phyloP scores from a whole-genome alignment of 1,139 yeast species.

The Candida sanyaensis region DNA sequence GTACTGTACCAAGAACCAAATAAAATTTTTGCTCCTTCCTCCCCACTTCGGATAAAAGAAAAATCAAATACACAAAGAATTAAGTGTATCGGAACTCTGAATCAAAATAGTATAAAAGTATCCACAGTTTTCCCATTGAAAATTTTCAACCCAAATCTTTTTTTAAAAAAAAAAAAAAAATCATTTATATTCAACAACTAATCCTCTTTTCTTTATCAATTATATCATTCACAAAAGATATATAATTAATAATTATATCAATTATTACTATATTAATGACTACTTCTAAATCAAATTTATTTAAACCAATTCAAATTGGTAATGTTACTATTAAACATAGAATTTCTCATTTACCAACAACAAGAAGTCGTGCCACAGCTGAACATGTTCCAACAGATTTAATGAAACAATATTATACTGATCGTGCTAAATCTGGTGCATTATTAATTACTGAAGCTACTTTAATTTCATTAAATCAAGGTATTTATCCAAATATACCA shows the following conservation, averaged over 20 bases:
- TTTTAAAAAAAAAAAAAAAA: too few species aligned
- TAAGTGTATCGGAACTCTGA: not conserved
- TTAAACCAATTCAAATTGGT: slow-evolving; percentile 54
- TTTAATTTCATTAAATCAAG: slow-evolving; percentile 27
- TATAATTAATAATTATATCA: not conserved
- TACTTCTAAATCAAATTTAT: slow-evolving; percentile 29
- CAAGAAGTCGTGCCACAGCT: slow-evolving; percentile 50
- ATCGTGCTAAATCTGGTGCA: slow-evolving; percentile 55
- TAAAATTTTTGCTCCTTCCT: not conserved
- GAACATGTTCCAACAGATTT: slow-evolving; percentile 52
- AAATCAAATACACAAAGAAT: too few species aligned
- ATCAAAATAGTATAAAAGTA: not conserved
- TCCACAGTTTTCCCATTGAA: not conserved
- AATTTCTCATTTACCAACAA: slow-evolving; percentile 55
- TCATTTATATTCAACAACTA: not conserved
- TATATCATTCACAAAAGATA: too few species aligned
- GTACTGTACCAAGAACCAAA: not conserved
- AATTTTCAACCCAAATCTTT: not conserved
- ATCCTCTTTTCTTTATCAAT: not conserved
- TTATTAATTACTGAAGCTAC: slow-evolving; percentile 47
- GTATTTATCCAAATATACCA: slow-evolving; percentile 48
- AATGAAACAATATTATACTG: slow-evolving; percentile 50
- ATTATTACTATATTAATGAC: too few species aligned
- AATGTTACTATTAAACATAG: slow-evolving; percentile 36
- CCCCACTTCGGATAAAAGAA: slow-evolving; percentile 2